These are phyloP conservation scores for Suhomyces emberorum DNA, from an alignment of 805 yeast species.

Conservation along the genomic window DNA sequence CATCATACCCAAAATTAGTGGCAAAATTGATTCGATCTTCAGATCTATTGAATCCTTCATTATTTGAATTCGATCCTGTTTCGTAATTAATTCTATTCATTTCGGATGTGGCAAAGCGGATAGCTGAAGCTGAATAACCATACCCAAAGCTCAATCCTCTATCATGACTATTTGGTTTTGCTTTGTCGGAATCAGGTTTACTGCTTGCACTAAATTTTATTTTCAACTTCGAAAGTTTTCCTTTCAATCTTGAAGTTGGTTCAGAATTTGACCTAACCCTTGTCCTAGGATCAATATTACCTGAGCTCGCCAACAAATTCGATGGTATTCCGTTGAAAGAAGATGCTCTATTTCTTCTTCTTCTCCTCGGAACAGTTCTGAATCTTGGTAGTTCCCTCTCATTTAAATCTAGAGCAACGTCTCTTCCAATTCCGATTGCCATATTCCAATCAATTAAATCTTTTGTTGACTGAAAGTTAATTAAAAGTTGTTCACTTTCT, in stretches of 20 bases:
- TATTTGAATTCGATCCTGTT: conserved; percentile 1
- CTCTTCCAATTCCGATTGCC: conserved; percentile 70
- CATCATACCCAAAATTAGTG: conserved; percentile 2
- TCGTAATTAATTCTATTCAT: conserved; percentile 3
- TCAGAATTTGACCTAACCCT: conserved; percentile 17
- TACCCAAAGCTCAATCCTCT: background rate
- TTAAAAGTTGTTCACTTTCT: conserved; percentile 77
- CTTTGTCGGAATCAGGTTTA: background rate
- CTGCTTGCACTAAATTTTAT: background rate
- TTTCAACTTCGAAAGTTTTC: conserved; percentile 19
- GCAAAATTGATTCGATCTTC: no score
- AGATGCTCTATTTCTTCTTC: conserved; percentile 38
- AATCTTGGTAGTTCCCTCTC: conserved; percentile 71
- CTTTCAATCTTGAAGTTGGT: conserved; percentile 16
- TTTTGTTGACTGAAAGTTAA: conserved; percentile 60
- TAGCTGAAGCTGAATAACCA: background rate
- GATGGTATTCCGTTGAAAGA: conserved; percentile 1
- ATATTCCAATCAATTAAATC: conserved; percentile 78
- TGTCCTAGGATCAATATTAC: conserved; percentile 1
- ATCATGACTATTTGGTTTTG: background rate
- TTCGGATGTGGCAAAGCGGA: conserved; percentile 5
- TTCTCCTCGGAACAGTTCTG: conserved; percentile 76
- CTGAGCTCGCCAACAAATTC: background rate
- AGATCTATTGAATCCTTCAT: conserved; percentile 1
- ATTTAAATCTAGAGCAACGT: conserved; percentile 72